A percentile compares a stretch with the other conserved stretches of the same genome.
Evolutionary conservation across 805 yeast genomes (phyloP).

Genomic region (Hanseniaspora valbyensis): DNA sequence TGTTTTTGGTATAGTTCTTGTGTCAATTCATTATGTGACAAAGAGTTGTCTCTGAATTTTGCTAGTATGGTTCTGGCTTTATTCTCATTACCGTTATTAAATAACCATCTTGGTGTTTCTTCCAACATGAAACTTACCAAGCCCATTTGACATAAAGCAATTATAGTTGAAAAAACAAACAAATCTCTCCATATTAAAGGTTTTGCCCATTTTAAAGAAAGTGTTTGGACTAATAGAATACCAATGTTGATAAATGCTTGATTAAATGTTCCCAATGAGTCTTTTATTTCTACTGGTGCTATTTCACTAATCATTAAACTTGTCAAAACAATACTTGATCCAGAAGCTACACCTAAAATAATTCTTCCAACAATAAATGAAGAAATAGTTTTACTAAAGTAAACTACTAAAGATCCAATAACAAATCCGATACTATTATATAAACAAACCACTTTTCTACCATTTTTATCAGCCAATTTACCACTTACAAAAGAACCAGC

Average conservation of each 20-base stretch:
- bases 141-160: constrained; percentile 42
- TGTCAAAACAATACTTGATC: constrained; percentile 72
- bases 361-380: constrained; percentile 57
- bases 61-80: constrained; percentile 34
- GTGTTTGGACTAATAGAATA: constrained; percentile 63
- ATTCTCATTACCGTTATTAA: constrained; percentile 24
- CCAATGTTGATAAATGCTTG: constrained; percentile 83
- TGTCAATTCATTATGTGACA: constrained; percentile 13
- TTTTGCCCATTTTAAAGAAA: constrained; percentile 61
- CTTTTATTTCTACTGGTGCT: constrained; percentile 56
- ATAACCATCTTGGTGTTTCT: constrained; percentile 83
- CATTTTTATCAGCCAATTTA: constrained; percentile 48
- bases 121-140: constrained; percentile 35
- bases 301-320: constrained; percentile 76
- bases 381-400: constrained; percentile 35
- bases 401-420: constrained; percentile 54
- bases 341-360: constrained; percentile 76
- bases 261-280: constrained; percentile 77
- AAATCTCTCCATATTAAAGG: constrained; percentile 62
- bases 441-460: constrained; percentile 47
- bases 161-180: constrained; percentile 46
- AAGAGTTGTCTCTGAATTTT: constrained; percentile 29
- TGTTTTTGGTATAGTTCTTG: not conserved
- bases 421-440: constrained; percentile 42
- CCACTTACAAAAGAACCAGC: constrained; percentile 65